Evolutionary conservation across 1,284 basidiomycete genomes (phyloP), one percentile per base, ranked within the genome.

Genomic region (Cystobasidium sp.): DNA sequence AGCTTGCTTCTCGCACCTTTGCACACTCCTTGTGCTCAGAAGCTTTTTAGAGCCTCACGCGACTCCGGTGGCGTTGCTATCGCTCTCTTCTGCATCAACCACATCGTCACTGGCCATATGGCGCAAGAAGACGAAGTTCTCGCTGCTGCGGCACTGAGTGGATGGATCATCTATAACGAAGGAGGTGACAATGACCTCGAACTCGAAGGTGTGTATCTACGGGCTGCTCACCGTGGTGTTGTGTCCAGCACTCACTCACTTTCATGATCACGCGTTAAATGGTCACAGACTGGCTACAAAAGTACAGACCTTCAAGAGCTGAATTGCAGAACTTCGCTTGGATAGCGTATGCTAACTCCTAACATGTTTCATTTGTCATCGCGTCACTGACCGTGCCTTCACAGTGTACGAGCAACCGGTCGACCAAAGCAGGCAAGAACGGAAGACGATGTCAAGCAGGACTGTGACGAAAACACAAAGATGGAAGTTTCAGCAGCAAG

Each of bases 331-430:
- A 66, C 51, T 52, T 51, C 22, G 64, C 47, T 12, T 66, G 64
- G 64, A 66, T 66, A n/a, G 10, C 64, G 64, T 55, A 31, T n/a
- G 64, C 47, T n/a, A n/a, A n/a, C n/a, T n/a, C n/a, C n/a, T n/a
- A n/a, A n/a, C n/a, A n/a, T n/a, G n/a, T n/a, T n/a, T n/a, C n/a
- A n/a, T n/a, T n/a, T n/a, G n/a, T n/a, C n/a, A n/a, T n/a, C n/a
- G n/a, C n/a, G n/a, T n/a, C n/a, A n/a, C n/a, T 14, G 20, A 24
- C 18, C n/a, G 12, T 44, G 39, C 46, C 61, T 16, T 18, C 39
- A 46, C 39, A 66, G 64, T 3, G 64, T 66, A 5, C 47, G 49
- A 18, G 64, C 64, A 1, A 41, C 47, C 14, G 47, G 31, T 18
- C 47, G 64, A 66, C 64, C 64, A 37, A 43, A 51, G 44, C 24